Conservation (phyloP, 495 filamentous ascomycete species). For the Hyaloscypha bicolor region DNA sequence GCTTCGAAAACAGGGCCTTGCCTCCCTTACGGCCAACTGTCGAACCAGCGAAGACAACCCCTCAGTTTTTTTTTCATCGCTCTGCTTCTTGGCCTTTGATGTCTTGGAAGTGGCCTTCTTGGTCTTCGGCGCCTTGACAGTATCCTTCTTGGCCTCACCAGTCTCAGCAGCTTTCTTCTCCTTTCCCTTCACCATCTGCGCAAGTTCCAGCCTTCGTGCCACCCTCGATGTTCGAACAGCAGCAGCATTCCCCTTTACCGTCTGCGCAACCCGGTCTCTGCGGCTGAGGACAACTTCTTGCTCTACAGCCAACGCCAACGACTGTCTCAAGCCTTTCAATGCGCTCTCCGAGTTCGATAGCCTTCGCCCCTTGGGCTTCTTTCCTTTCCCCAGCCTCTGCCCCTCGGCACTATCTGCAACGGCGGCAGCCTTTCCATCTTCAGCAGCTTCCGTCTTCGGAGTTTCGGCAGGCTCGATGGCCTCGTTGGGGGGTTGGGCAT, state of each 20-base stretch:
- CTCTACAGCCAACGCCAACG: not conserved
- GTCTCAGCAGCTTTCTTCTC: not conserved
- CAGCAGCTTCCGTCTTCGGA: not conserved
- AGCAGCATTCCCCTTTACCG: not conserved
- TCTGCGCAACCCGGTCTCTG: not conserved
- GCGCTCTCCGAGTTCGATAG: not conserved
- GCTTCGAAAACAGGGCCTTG: no score
- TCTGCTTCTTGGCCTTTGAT: conserved; percentile 30
- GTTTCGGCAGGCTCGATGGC: not conserved
- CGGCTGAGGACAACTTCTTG: not conserved
- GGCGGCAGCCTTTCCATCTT: not conserved
- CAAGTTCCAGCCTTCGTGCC: not conserved
- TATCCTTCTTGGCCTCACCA: not conserved
- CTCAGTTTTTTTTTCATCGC: not conserved
- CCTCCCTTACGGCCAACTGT: not conserved
- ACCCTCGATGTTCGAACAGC: not conserved
- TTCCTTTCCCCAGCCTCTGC: not conserved
- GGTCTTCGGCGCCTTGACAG: not conserved
- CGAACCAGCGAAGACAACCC: not conserved
- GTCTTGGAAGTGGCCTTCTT: conserved; percentile 40
- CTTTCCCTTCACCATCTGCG: not conserved
- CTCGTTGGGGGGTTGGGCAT: not conserved
- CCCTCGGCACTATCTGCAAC: not conserved
- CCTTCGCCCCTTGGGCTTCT: not conserved
- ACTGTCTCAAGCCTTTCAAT: not conserved